Percentiles rank a stretch among this genome's conserved stretches.
Conservation (phyloP, 108 stramenopile genomes). For the Cyclotella kingstonii region DNA sequence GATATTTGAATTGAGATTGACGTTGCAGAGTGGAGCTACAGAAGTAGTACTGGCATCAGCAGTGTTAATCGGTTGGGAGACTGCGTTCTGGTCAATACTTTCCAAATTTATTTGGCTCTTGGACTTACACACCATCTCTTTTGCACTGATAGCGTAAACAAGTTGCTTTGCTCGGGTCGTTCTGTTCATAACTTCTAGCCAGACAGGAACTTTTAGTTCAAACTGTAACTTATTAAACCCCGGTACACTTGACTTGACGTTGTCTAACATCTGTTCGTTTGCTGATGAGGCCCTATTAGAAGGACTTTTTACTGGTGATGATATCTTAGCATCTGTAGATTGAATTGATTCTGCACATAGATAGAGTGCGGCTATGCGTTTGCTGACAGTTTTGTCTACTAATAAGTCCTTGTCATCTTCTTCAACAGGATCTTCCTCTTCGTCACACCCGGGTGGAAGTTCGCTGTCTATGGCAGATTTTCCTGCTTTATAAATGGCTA, state of each 20-base stretch:
- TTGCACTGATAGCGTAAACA: conserved; percentile 72
- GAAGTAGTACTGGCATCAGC: background rate
- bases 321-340: background rate
- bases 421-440: conserved; percentile 46
- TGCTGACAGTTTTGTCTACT: conserved; percentile 26
- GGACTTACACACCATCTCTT: conserved; percentile 8
- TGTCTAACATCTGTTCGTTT: background rate
- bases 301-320: conserved; percentile 2
- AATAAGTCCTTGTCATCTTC: conserved; percentile 43
- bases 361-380: conserved; percentile 35
- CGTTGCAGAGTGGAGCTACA: background rate
- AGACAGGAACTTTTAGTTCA: conserved; percentile 73
- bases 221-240: conserved; percentile 11
- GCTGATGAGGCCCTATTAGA: background rate
- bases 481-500: conserved; percentile 61
- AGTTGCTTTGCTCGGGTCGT: conserved; percentile 60
- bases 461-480: conserved; percentile 30
- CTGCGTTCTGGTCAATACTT: conserved; percentile 1
- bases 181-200: conserved; percentile 87
- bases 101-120: background rate
- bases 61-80: background rate
- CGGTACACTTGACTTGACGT: background rate
- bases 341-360: conserved; percentile 15
- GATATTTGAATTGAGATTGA: background rate
- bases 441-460: conserved; percentile 20